phyloP scores from a whole-genome alignment of 2,329 filamentous ascomycete genomes.

The Lachnellula suecica region DNA sequence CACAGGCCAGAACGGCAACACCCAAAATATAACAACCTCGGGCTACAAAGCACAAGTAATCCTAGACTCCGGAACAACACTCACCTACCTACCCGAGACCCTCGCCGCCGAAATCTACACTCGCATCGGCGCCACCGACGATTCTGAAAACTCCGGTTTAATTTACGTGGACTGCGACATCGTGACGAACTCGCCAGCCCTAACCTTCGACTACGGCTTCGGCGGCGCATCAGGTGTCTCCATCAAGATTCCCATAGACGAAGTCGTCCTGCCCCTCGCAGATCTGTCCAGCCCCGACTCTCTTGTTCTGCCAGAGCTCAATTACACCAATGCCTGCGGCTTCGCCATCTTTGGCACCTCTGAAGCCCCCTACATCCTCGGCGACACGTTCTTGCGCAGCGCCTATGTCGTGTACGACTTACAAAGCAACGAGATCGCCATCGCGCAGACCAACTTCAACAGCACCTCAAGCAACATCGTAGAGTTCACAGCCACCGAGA shows the following conservation, averaged over 20 bases:
- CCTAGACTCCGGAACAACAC: slow-evolving; percentile 64
- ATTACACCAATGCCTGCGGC: slow-evolving; percentile 42
- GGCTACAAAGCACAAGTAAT: slow-evolving; percentile 45
- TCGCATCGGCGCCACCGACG: slow-evolving; percentile 39
- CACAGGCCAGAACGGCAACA: slow-evolving; percentile 35
- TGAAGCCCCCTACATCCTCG: slow-evolving; percentile 34
- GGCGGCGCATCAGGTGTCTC: slow-evolving; percentile 38
- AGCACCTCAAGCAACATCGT: slow-evolving; percentile 23
- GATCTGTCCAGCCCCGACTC: slow-evolving; percentile 6
- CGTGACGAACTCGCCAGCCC: slow-evolving; percentile 33
- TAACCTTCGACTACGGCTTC: slow-evolving; percentile 47
- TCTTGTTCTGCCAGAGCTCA: slow-evolving; percentile 8
- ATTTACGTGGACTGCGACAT: slow-evolving; percentile 39
- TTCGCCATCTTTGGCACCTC: slow-evolving; percentile 45
- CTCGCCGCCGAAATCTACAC: slow-evolving; percentile 43
- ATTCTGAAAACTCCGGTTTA: slow-evolving; percentile 9
- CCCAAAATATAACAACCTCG: slow-evolving; percentile 15
- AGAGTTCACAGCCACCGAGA: slow-evolving; percentile 19
- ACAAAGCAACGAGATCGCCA: slow-evolving; percentile 45
- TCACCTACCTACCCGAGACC: slow-evolving; percentile 60
- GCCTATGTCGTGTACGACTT: slow-evolving; percentile 56
- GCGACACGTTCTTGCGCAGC: slow-evolving; percentile 52
- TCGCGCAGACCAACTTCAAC: slow-evolving; percentile 48
- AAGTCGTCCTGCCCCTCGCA: slow-evolving; percentile 39
- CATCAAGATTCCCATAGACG: slow-evolving; percentile 43